A percentile compares a stretch with the other conserved stretches of the same genome.
Evolutionary conservation across 148 eudicot genomes (phyloP).

Genomic region (Nepenthes mirabilis): DNA sequence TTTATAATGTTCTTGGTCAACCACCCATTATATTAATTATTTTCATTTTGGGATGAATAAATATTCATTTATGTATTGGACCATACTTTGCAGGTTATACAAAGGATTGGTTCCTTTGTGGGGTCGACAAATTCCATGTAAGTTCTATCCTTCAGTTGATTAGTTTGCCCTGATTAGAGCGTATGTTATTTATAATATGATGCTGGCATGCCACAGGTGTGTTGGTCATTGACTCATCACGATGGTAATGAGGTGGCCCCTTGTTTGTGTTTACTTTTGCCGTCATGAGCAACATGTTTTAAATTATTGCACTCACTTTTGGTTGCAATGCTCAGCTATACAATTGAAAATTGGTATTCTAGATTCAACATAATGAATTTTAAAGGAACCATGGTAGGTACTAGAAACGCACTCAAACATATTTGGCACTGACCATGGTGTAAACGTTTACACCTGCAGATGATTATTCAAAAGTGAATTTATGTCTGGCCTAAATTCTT

Average conservation of each 20-base stretch:
- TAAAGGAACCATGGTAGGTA: no score
- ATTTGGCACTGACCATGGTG: no score
- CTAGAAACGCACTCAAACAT: no score
- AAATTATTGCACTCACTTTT: not conserved
- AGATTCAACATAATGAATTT: no score
- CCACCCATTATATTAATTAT: not conserved
- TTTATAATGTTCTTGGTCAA: not conserved
- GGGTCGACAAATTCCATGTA: conserved; percentile 83
- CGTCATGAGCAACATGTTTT: not conserved
- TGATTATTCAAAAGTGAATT: no score
- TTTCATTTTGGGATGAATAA: not conserved
- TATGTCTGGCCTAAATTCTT: no score
- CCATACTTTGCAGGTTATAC: conserved; percentile 40
- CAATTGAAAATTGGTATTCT: no score
- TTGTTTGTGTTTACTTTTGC: not conserved
- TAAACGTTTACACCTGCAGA: no score
- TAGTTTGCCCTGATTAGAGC: not conserved
- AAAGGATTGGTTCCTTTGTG: conserved; percentile 62
- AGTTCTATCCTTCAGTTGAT: conserved; percentile 8
- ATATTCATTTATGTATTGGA: not conserved
- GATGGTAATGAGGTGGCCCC: no score
- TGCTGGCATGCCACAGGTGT: not conserved
- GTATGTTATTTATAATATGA: not conserved
- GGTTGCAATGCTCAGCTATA: not conserved
- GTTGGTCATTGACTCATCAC: not conserved